phyloP scores from a whole-genome alignment of 176 grass and related monocot genomes.

The Hordeum vulgare region MorexV3_pseudomolecules_assembly NC_058520.1:166020906-166021405 shows the following conservation, averaged over 20 bases:
- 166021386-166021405: conserved; percentile 55
- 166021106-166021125: conserved; percentile 69
- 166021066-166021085: conserved; percentile 86
- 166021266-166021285: neutral
- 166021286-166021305: neutral
- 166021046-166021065: conserved; percentile 84
- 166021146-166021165: conserved; percentile 38
- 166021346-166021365: conserved; percentile 77
- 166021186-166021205: conserved; percentile 40
- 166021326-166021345: conserved; percentile 54
- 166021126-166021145: conserved; percentile 44
- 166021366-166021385: conserved; percentile 46
- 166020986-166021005: neutral
- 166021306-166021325: conserved; percentile 94
- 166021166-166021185: conserved; percentile 56
- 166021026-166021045: conserved; percentile 27
- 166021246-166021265: neutral
- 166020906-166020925: conserved; percentile 38
- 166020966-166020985: neutral
- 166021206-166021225: conserved; percentile 58
- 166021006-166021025: neutral
- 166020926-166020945: conserved; percentile 2
- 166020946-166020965: neutral
- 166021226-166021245: conserved; percentile 32
- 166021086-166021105: conserved; percentile 79